Conservation (phyloP, 768 basidiomycete species). For the Tylopilus rubrobrunneus region DNA sequence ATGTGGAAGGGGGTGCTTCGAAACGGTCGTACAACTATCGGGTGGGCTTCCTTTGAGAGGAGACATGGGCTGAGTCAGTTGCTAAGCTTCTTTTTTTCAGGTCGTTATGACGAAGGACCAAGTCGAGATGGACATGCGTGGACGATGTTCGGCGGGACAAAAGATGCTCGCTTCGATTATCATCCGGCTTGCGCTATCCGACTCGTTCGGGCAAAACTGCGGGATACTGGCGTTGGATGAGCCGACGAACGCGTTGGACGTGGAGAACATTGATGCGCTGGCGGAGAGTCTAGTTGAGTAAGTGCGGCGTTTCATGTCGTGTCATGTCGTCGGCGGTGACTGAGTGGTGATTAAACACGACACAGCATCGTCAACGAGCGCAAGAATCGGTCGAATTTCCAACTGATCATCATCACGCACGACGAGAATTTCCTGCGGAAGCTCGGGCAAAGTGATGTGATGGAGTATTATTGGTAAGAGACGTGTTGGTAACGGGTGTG, state of each 20-base stretch:
- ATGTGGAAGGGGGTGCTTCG: constrained; percentile 85
- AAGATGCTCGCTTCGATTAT: constrained; percentile 99
- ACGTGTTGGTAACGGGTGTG: not conserved
- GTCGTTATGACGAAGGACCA: constrained; percentile 99
- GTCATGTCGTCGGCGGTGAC: not conserved
- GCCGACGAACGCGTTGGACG: constrained; percentile 95
- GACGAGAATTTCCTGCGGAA: constrained; percentile 93
- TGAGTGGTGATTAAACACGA: not conserved
- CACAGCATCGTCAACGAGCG: constrained; percentile 93
- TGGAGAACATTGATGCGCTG: constrained; percentile 93
- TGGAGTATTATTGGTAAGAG: constrained; percentile 87
- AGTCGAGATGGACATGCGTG: constrained; percentile 99
- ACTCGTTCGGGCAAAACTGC: constrained; percentile 97
- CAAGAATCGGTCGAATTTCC: constrained; percentile 86
- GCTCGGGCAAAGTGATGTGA: constrained; percentile 85
- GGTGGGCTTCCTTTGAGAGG: constrained; percentile 42
- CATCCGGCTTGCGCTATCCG: constrained; percentile 93
- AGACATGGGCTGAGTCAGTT: constrained; percentile 3
- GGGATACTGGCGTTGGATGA: constrained; percentile 97
- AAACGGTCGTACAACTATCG: constrained; percentile 97
- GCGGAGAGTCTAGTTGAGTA: constrained; percentile 91
- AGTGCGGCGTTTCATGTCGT: constrained; percentile 30
- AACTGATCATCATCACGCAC: constrained; percentile 95
- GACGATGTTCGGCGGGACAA: constrained; percentile 96
- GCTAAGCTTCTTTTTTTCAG: constrained; percentile 35